Percentiles rank a stretch among this genome's conserved stretches.
Evolutionary conservation across 805 yeast species (phyloP).

Genomic region (Kazachstania africana): DNA sequence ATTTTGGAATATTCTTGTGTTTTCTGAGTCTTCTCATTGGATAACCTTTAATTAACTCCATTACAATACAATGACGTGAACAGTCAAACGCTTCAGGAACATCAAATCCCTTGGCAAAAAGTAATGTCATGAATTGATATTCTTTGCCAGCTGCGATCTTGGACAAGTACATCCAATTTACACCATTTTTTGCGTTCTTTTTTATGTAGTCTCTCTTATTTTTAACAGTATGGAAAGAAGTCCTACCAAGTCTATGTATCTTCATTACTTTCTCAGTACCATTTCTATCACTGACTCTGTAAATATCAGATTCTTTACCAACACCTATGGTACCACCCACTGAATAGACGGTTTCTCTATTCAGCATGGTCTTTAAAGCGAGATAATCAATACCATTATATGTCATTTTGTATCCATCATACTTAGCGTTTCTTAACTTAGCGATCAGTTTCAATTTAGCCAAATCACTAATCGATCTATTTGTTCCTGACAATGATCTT

Average conservation of each 20-base stretch:
- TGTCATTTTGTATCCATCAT: slow-evolving; percentile 87
- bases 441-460: slow-evolving; percentile 78
- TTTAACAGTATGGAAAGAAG: slow-evolving; percentile 84
- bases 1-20: slow-evolving; percentile 51
- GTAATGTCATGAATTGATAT: slow-evolving; percentile 71
- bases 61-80: slow-evolving; percentile 83
- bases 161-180: slow-evolving; percentile 88
- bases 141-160: slow-evolving; percentile 88
- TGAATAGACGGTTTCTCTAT: slow-evolving; percentile 59
- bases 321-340: slow-evolving; percentile 87
- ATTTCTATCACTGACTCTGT: slow-evolving; percentile 57
- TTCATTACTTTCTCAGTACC: slow-evolving; percentile 70
- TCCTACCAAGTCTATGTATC: slow-evolving; percentile 87
- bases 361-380: slow-evolving; percentile 76
- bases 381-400: slow-evolving; percentile 87
- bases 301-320: slow-evolving; percentile 95
- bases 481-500: slow-evolving; percentile 64
- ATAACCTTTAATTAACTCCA: slow-evolving; percentile 85
- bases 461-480: slow-evolving; percentile 67
- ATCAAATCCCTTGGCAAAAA: slow-evolving; percentile 61
- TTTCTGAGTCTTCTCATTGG: slow-evolving; percentile 76
- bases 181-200: slow-evolving; percentile 49
- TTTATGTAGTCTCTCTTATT: slow-evolving; percentile 85
- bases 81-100: slow-evolving; percentile 87
- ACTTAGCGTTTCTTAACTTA: slow-evolving; percentile 76